Conservation (phyloP, 495 filamentous ascomycete species). For the Trichoderma reesei region DNA sequence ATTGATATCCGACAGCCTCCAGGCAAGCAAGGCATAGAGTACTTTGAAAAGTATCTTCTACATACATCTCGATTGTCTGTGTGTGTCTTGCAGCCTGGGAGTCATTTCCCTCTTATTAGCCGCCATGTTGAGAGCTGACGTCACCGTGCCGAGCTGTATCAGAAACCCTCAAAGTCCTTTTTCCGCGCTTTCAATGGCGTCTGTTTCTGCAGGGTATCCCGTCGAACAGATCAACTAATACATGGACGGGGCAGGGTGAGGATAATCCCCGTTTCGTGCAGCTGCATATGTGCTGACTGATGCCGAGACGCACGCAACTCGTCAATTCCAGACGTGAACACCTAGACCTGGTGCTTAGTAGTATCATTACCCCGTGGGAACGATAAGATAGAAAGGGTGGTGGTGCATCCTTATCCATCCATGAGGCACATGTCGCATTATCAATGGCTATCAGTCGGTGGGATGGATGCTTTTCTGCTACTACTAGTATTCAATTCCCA, state of each 20-base stretch:
- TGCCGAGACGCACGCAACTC: not conserved
- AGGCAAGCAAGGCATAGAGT: not conserved
- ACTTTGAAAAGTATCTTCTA: not conserved
- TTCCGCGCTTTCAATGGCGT: no score
- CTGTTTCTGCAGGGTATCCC: not conserved
- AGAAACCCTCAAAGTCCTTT: no score
- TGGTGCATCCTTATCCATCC: no score
- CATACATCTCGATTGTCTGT: no score
- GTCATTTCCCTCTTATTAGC: not conserved
- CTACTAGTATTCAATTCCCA: no score
- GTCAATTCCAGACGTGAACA: no score
- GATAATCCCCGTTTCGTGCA: not conserved
- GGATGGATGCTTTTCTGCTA: no score
- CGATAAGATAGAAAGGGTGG: not conserved
- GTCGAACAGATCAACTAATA: not conserved
- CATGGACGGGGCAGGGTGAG: not conserved
- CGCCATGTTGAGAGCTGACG: no score
- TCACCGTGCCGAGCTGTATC: not conserved
- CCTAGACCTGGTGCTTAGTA: no score
- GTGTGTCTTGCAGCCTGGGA: not conserved
- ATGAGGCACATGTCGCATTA: no score
- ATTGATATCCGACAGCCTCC: not conserved
- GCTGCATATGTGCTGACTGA: conserved; percentile 2
- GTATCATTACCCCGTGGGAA: not conserved
- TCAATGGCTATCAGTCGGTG: no score